A percentile compares a stretch with the other conserved stretches of the same genome.
Evolutionary conservation across 73 alveolate genomes (phyloP).

Genomic region (Paramecium sonneborni): DNA sequence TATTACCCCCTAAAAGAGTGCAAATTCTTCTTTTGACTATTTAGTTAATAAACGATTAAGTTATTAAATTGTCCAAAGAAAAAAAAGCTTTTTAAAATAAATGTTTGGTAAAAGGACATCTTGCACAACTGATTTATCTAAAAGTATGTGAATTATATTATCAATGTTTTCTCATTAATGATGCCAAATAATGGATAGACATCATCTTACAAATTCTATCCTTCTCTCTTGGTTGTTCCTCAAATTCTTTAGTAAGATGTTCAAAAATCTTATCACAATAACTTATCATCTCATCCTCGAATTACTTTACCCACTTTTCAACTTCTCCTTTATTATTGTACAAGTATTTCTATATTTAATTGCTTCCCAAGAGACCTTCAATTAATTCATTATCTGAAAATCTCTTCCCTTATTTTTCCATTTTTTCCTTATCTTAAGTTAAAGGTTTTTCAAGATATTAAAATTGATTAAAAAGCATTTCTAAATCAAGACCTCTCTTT

Average conservation of each 20-base stretch:
- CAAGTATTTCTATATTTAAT: background rate
- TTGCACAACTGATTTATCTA: background rate
- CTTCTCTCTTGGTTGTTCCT: background rate
- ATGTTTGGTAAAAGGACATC: background rate
- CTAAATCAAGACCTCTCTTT: background rate
- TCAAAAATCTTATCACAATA: background rate
- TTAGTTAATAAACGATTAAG: conserved; percentile 1
- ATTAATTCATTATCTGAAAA: background rate
- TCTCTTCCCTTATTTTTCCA: background rate
- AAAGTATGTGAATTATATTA: background rate
- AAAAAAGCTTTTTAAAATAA: background rate
- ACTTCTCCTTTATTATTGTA: background rate
- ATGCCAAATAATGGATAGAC: background rate
- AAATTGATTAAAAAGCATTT: background rate
- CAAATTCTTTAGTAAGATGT: background rate
- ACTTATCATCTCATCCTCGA: background rate
- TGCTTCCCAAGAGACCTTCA: background rate
- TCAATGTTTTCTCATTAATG: background rate
- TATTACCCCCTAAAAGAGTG: background rate
- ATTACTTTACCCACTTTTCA: background rate
- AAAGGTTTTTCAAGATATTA: background rate
- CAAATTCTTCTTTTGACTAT: background rate
- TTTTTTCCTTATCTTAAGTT: background rate
- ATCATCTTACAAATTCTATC: background rate
- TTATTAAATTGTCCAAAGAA: background rate